Evolutionary conservation across 225 moss, liverwort and hornwort genomes (phyloP).

Genomic region (Lunularia cruciata): DNA sequence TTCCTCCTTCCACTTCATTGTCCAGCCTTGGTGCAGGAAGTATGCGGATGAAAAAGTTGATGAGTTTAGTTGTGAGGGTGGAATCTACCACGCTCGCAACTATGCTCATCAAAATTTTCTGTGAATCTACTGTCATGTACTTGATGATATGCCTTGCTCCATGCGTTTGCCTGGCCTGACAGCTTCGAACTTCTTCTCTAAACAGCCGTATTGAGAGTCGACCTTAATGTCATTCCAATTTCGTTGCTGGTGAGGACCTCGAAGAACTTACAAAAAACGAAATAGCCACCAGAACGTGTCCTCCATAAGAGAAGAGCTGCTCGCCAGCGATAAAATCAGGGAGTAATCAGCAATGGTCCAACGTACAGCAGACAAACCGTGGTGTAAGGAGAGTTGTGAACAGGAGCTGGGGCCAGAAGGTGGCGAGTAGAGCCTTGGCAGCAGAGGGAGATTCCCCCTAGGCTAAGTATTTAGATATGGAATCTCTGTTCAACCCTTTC

Average conservation of each 20-base stretch:
- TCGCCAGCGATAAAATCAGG: conserved; percentile 29
- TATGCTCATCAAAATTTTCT: conserved; percentile 40
- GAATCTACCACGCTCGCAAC: conserved; percentile 66
- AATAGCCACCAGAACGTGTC: conserved; percentile 19
- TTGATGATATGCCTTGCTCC: conserved; percentile 75
- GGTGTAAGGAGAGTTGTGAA: conserved; percentile 39
- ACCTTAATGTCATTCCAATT: conserved; percentile 53
- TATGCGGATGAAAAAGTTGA: conserved; percentile 53
- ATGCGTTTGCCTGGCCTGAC: conserved; percentile 51
- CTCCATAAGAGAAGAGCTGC: conserved; percentile 27
- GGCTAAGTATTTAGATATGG: not conserved
- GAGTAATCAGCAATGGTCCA: conserved; percentile 63
- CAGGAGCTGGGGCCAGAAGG: conserved; percentile 42
- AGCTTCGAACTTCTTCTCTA: conserved; percentile 72
- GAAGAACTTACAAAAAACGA: conserved; percentile 43
- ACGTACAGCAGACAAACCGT: conserved; percentile 67
- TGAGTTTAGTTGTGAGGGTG: conserved; percentile 34
- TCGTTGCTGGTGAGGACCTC: conserved; percentile 56
- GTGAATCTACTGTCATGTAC: conserved; percentile 72
- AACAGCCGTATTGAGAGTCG: conserved; percentile 57
- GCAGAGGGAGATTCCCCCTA: conserved; percentile 32
- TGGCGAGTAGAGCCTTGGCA: conserved; percentile 4
- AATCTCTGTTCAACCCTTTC: conserved; percentile 28
- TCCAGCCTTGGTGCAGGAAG: conserved; percentile 37
- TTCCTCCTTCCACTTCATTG: conserved; percentile 59